These are phyloP conservation scores for Neopestalotiopsis sp. DNA, from an alignment of 2,329 filamentous ascomycete genomes.

Conservation along the genomic window DNA sequence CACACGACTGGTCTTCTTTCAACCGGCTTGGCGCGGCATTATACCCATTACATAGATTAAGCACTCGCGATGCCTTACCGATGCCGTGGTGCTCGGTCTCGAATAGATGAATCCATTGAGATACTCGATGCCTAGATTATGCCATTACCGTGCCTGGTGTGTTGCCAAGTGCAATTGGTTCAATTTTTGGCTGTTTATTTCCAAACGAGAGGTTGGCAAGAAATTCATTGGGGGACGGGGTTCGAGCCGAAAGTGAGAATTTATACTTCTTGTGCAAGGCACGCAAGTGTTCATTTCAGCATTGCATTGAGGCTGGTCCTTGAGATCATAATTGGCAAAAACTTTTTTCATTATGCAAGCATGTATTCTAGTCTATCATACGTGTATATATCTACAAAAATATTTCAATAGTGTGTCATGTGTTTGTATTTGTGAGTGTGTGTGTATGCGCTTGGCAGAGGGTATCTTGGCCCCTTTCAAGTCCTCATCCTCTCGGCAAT, in stretches of 20 bases:
- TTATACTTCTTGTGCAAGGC: too few species aligned
- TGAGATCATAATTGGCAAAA: neutral
- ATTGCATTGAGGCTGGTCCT: neutral
- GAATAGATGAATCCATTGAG: neutral
- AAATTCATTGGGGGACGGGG: too few species aligned
- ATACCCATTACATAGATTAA: conserved; percentile 11
- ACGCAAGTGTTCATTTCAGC: too few species aligned
- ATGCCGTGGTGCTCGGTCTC: neutral
- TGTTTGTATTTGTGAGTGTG: too few species aligned
- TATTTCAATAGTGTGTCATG: neutral
- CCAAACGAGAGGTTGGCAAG: too few species aligned
- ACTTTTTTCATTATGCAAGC: neutral
- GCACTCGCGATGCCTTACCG: neutral
- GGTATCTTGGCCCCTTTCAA: conserved; percentile 25
- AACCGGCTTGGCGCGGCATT: conserved; percentile 6
- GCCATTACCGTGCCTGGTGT: too few species aligned
- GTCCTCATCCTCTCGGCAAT: conserved; percentile 71
- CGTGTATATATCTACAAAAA: neutral
- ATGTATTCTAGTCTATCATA: neutral
- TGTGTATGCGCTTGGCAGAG: neutral
- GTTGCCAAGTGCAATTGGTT: too few species aligned
- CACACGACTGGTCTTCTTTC: neutral
- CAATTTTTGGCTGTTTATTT: too few species aligned
- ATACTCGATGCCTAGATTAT: neutral
- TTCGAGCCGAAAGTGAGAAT: too few species aligned